phyloP scores from a whole-genome alignment of 2,329 filamentous ascomycete species.

The Fusarium temperatum region DNA sequence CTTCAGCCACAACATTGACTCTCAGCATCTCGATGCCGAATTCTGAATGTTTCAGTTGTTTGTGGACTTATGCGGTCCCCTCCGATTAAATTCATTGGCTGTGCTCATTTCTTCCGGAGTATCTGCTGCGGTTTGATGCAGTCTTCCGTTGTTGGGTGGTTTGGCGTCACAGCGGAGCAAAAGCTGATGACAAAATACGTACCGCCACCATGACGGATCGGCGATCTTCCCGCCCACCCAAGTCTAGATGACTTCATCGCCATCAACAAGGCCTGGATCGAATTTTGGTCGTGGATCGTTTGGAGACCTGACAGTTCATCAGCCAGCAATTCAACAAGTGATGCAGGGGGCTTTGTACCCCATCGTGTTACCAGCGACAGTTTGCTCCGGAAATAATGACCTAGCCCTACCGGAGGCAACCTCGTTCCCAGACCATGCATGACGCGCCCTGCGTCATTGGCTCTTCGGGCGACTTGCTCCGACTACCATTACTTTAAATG shows the following conservation, averaged over 20 bases:
- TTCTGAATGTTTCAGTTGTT: background rate
- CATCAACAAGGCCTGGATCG: constrained; percentile 28
- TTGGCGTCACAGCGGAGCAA: constrained; percentile 31
- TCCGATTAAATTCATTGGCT: background rate
- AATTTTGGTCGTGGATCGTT: constrained; percentile 30
- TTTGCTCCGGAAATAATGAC: constrained; percentile 22
- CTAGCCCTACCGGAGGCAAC: constrained; percentile 21
- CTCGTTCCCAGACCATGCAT: constrained; percentile 35
- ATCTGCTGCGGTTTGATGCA: background rate
- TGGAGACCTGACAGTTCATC: background rate
- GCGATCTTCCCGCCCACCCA: constrained; percentile 28
- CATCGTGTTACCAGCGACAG: background rate
- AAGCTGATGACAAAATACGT: constrained; percentile 15
- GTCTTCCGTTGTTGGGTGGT: background rate
- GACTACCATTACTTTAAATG: constrained; percentile 14
- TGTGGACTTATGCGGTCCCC: background rate
- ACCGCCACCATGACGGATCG: constrained; percentile 25
- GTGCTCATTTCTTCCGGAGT: background rate
- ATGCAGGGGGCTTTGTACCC: constrained; percentile 14
- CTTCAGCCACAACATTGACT: background rate
- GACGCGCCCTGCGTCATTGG: constrained; percentile 41
- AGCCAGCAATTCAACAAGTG: constrained; percentile 3
- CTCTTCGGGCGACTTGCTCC: constrained; percentile 35
- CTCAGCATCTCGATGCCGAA: constrained; percentile 8
- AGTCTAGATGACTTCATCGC: constrained; percentile 42